These are phyloP conservation scores for Chrysosporium keratinophilum DNA, from an alignment of 2,329 filamentous ascomycete genomes.

Conservation along the genomic window DNA sequence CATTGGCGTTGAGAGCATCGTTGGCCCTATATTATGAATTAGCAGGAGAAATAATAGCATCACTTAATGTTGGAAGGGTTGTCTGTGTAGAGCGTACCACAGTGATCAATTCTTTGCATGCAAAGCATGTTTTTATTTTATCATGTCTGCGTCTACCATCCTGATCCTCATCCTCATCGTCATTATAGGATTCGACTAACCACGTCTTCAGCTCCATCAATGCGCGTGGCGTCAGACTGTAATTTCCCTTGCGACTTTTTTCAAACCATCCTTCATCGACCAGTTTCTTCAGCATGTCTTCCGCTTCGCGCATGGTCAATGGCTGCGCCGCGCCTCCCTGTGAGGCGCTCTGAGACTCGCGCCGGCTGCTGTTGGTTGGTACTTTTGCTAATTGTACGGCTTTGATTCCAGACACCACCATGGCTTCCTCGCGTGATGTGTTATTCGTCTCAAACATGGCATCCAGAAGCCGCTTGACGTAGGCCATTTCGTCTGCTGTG, in stretches of 20 bases:
- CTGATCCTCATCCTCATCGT: slow-evolving; percentile 45
- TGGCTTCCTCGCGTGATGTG: slow-evolving; percentile 63
- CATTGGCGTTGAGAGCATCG: slow-evolving; percentile 63
- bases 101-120: slow-evolving; percentile 83
- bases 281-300: slow-evolving; percentile 58
- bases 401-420: slow-evolving; percentile 71
- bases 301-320: slow-evolving; percentile 67
- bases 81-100: slow-evolving; percentile 43
- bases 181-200: slow-evolving; percentile 81
- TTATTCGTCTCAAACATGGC: slow-evolving; percentile 89
- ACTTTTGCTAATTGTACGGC: slow-evolving; percentile 57
- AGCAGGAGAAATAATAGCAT: too few relatives aligned
- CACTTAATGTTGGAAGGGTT: too few relatives aligned
- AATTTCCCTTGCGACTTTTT: slow-evolving; percentile 60
- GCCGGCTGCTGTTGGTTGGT: slow-evolving; percentile 24
- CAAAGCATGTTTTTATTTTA: slow-evolving; percentile 75
- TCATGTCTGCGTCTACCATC: slow-evolving; percentile 44
- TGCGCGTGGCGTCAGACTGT: slow-evolving; percentile 62
- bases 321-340: slow-evolving; percentile 36
- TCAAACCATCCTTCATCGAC: slow-evolving; percentile 79
- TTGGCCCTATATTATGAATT: slow-evolving; percentile 47
- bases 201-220: slow-evolving; percentile 77
- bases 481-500: slow-evolving; percentile 74
- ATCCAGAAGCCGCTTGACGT: slow-evolving; percentile 77
- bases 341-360: slow-evolving; percentile 32